Percentiles rank a stretch among this genome's conserved stretches.
Conservation (phyloP, 257 asterid genomes). For the Phtheirospermum japonicum region DNA sequence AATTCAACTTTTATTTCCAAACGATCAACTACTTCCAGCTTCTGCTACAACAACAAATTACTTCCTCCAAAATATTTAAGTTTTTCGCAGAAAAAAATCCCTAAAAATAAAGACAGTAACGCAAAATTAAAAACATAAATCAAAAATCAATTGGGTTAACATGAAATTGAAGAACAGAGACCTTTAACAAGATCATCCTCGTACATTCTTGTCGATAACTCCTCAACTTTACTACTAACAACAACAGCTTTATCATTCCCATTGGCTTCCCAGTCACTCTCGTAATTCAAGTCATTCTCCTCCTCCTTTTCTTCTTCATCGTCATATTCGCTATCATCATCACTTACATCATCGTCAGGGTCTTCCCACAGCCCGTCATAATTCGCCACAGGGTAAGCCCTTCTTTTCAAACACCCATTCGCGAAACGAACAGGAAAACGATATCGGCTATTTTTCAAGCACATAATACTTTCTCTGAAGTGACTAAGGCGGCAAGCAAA, state of each 20-base stretch:
- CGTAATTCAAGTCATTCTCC: slow-evolving; percentile 62
- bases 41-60: background rate
- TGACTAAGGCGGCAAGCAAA: slow-evolving; percentile 19
- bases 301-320: slow-evolving; percentile 42
- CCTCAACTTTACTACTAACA: slow-evolving; percentile 25
- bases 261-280: slow-evolving; percentile 68
- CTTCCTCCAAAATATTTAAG: background rate
- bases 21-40: background rate
- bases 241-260: slow-evolving; percentile 29
- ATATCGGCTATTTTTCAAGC: slow-evolving; percentile 14
- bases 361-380: slow-evolving; percentile 59
- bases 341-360: slow-evolving; percentile 62
- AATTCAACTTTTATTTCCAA: background rate
- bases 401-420: slow-evolving; percentile 21
- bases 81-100: background rate
- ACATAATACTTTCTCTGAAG: slow-evolving; percentile 3
- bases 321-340: slow-evolving; percentile 59
- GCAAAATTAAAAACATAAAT: background rate
- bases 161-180: slow-evolving; percentile 9
- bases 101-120: too few species aligned
- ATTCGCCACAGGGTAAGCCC: slow-evolving; percentile 25
- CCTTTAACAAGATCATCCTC: slow-evolving; percentile 69
- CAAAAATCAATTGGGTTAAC: slow-evolving; percentile 2
- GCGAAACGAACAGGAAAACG: slow-evolving; percentile 2
- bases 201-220: slow-evolving; percentile 32